A percentile compares a stretch with the other conserved stretches of the same genome.
Evolutionary conservation across 1,284 basidiomycete species (phyloP).

Genomic region (Trichosporon ovoides): DNA sequence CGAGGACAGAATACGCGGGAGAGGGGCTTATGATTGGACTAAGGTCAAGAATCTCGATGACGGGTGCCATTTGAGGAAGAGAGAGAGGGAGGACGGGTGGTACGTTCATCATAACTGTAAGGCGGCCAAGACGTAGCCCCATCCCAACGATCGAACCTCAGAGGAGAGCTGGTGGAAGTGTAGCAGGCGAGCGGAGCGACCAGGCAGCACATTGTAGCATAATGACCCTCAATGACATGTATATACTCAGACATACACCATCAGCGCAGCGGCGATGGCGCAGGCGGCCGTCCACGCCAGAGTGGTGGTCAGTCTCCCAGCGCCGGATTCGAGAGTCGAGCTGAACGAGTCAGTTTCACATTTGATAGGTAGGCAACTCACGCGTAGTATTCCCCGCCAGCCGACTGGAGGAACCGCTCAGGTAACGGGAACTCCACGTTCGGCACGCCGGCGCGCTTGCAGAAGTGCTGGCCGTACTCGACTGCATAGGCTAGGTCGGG

Average conservation of each 20-base stretch:
- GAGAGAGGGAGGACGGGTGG: constrained; percentile 7
- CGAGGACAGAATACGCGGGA: constrained; percentile 30
- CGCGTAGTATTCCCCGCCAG: constrained; percentile 32
- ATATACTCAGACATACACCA: too few relatives aligned
- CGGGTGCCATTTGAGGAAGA: constrained; percentile 12
- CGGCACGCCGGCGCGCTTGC: constrained; percentile 29
- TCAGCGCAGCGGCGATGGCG: background rate
- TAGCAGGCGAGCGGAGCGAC: too few relatives aligned
- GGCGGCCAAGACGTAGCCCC: background rate
- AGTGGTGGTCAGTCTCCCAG: too few relatives aligned
- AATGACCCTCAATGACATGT: too few relatives aligned
- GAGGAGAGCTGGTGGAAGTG: too few relatives aligned
- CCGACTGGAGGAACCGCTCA: constrained; percentile 18
- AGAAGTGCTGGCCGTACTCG: constrained; percentile 33
- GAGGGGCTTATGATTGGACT: constrained; percentile 33
- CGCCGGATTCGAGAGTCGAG: background rate
- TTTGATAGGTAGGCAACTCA: too few relatives aligned
- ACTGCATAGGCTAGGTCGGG: constrained; percentile 41
- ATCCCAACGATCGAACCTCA: too few relatives aligned
- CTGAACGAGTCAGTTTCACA: background rate
- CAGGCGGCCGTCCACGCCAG: background rate
- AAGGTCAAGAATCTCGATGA: background rate
- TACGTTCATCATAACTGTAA: constrained; percentile 16
- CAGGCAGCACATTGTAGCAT: too few relatives aligned
- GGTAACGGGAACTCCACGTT: constrained; percentile 26